Conservation (phyloP, 1,139 yeast species). For the Suhomyces bokatorum region DNA sequence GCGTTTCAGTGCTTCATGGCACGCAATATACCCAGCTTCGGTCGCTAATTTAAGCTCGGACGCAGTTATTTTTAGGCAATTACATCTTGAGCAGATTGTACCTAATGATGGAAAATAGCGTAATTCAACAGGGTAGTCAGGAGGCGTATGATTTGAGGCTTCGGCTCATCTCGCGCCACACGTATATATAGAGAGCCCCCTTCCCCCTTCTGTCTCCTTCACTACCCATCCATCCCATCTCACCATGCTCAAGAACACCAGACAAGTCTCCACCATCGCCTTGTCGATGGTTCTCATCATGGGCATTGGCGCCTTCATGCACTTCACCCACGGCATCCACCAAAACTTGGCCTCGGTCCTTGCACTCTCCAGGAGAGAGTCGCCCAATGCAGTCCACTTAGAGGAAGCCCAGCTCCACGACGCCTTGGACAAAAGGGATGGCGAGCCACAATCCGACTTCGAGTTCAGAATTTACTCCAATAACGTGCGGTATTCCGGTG, state of each 20-base stretch:
- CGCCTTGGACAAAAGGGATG: background rate
- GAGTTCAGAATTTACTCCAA: conserved; percentile 25
- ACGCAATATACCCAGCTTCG: too few relatives aligned
- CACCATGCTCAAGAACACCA: conserved; percentile 2
- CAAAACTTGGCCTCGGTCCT: background rate
- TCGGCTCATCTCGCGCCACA: background rate
- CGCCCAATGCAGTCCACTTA: background rate
- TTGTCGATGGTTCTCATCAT: conserved; percentile 3
- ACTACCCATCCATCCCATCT: background rate
- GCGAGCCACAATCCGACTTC: conserved; percentile 8
- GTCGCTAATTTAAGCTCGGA: too few relatives aligned
- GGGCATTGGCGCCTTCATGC: conserved; percentile 8
- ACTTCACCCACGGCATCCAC: conserved; percentile 2
- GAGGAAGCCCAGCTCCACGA: background rate
- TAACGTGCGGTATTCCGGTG: conserved; percentile 28
- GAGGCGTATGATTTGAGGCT: background rate
- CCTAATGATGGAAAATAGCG: too few relatives aligned
- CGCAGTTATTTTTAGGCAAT: conserved; percentile 2
- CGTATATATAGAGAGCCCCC: background rate
- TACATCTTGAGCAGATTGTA: background rate
- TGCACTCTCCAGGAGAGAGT: background rate
- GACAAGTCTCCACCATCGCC: background rate
- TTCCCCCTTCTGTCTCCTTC: background rate
- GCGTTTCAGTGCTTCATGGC: too few relatives aligned
- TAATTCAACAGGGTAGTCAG: background rate